A percentile compares a stretch with the other conserved stretches of the same genome.
Conservation (phyloP, 257 asterid species). For the Verbascum thapsus region DNA sequence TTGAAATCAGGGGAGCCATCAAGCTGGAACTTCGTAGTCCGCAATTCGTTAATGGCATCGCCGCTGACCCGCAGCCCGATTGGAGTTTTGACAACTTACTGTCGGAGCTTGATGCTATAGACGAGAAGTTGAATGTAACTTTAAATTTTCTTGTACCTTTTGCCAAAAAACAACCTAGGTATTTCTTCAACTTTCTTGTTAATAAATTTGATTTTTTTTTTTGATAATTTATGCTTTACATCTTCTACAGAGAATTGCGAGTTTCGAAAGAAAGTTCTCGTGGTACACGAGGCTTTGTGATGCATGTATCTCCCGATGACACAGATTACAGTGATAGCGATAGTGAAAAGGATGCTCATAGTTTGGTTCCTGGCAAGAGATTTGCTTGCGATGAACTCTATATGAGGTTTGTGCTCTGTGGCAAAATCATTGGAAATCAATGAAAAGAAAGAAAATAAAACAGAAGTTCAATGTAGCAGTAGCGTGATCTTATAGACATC, state of each 20-base stretch:
- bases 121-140: conserved; percentile 41
- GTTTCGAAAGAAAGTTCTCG: conserved; percentile 38
- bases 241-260: conserved; percentile 43
- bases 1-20: conserved; percentile 52
- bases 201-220: background rate
- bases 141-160: conserved; percentile 44
- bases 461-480: background rate
- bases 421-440: conserved; percentile 10
- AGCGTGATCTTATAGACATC: background rate
- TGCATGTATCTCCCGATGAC: conserved; percentile 54
- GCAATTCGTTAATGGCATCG: conserved; percentile 48
- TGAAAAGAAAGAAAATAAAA: background rate
- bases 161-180: conserved; percentile 57
- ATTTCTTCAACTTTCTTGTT: conserved; percentile 14
- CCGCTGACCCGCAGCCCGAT: conserved; percentile 80
- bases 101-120: conserved; percentile 57
- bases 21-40: conserved; percentile 52
- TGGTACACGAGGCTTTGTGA: conserved; percentile 50
- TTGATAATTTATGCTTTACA: conserved; percentile 22
- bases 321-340: conserved; percentile 40
- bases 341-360: conserved; percentile 42
- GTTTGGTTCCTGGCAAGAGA: conserved; percentile 49
- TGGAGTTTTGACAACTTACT: conserved; percentile 75
- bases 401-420: conserved; percentile 51
- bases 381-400: conserved; percentile 56